These are phyloP conservation scores for Termitomyces sp. DNA, from an alignment of 768 basidiomycete genomes.

Conservation along the genomic window DNA sequence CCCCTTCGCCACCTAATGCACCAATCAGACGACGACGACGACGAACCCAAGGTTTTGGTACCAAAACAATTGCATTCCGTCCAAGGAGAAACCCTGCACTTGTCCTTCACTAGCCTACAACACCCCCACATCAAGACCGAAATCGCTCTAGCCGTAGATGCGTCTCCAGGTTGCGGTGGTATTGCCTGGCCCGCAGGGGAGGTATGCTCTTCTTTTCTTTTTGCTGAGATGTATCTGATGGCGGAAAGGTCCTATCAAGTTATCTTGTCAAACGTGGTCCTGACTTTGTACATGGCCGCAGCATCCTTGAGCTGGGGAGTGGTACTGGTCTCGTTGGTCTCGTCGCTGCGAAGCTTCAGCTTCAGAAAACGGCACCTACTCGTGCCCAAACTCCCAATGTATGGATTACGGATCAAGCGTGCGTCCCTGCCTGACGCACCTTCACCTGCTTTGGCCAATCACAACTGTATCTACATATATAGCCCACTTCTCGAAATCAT, in stretches of 20 bases:
- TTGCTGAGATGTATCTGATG: conserved; percentile 7
- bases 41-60: conserved; percentile 30
- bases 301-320: conserved; percentile 79
- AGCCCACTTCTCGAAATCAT: conserved; percentile 81
- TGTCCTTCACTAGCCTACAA: conserved; percentile 29
- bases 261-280: conserved; percentile 62
- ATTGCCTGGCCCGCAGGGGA: conserved; percentile 91
- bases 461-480: background rate
- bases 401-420: conserved; percentile 91
- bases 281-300: conserved; percentile 45
- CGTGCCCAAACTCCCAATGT: conserved; percentile 45
- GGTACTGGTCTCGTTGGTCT: conserved; percentile 94
- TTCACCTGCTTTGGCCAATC: background rate
- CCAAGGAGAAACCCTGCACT: conserved; percentile 39
- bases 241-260: conserved; percentile 63
- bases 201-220: conserved; percentile 35
- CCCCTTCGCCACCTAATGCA: conserved; percentile 59
- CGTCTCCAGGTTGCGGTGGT: conserved; percentile 87
- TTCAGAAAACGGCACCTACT: conserved; percentile 14
- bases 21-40: conserved; percentile 24
- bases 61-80: conserved; percentile 52
- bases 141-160: conserved; percentile 62
- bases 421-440: conserved; percentile 28
- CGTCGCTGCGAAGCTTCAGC: conserved; percentile 56
- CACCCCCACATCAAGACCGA: conserved; percentile 25